These are phyloP conservation scores for Rhodotorula kratochvilovae DNA, from an alignment of 768 basidiomycete genomes.

Conservation along the genomic window DNA sequence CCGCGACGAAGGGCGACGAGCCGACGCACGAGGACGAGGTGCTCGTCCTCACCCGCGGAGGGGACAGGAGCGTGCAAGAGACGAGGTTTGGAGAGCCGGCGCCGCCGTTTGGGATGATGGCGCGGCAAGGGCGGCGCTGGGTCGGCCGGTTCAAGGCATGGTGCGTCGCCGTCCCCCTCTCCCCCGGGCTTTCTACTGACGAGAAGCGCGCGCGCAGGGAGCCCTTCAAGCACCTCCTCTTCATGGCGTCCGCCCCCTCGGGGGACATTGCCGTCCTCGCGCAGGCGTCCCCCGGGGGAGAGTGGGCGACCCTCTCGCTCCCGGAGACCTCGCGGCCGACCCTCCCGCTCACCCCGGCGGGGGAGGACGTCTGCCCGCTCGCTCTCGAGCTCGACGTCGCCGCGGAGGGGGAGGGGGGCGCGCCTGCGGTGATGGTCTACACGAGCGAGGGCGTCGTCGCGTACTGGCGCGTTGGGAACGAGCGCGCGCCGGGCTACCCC, in stretches of 20 bases:
- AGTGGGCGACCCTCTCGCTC: constrained; percentile 46
- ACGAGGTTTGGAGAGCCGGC: constrained; percentile 42
- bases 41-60: constrained; percentile 41
- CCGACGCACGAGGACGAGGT: constrained; percentile 47
- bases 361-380: constrained; percentile 47
- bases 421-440: constrained; percentile 45
- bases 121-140: constrained; percentile 39
- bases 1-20: constrained; percentile 23
- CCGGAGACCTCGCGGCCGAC: constrained; percentile 47
- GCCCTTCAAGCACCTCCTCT: constrained; percentile 47
- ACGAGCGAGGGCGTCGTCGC: constrained; percentile 49
- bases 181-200: background rate
- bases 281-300: constrained; percentile 42
- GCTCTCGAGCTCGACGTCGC: constrained; percentile 49
- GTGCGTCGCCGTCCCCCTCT: constrained; percentile 1
- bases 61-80: background rate
- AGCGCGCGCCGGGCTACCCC: constrained; percentile 41
- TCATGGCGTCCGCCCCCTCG: constrained; percentile 46
- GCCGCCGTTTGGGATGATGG: constrained; percentile 46
- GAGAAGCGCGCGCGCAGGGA: constrained; percentile 42
- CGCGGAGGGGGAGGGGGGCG: constrained; percentile 4
- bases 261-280: constrained; percentile 47
- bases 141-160: constrained; percentile 22
- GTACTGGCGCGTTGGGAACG: constrained; percentile 46
- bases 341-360: constrained; percentile 44